Base-by-base conservation (phyloP, 768 basidiomycete species). In the Boletus subparvulus region DNA sequence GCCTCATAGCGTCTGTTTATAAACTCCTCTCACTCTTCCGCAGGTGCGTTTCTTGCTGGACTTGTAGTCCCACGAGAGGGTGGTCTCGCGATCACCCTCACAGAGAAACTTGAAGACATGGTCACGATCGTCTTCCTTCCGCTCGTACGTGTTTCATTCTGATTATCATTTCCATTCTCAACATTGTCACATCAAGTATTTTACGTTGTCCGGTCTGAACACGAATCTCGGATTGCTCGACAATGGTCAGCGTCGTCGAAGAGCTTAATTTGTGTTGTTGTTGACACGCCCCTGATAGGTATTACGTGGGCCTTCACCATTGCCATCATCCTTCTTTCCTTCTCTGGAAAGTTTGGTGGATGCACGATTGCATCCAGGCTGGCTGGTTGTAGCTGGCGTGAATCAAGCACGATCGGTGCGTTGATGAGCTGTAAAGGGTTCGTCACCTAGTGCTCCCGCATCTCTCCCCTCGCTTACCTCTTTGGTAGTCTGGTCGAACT, bases 381-480 rank as follows among this genome's bases (percentile, higher is more conserved):
- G 32, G 63, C 85, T 9, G 86, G 88, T 0, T 98, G 92, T 72
- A 80, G 74, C 8, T 88, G 84, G 83, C 79, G 96, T 39, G 96
- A 98, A 67, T 74, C 88, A 0, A 79, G 84, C 36, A 86, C 94
- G 0, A 87, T 98, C 49, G 97, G 97, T 0, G 86, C 90, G 14
- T 70, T 98, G 50, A 98, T 99, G 95, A 90, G 87, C 66, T 96
- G 94, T 68, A 95, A 98, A 80, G 94, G 93, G 89, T 89, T 12
- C 36, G 77, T 46, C 14, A 1, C 3, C 33, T 13, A 10, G 2
- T 26, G 26, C 2, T n/a, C 12, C 21, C 17, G 6, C 1, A 11
- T 50, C 21, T 47, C 6, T 30, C 5, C 17, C 30, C 49, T 8
- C 4, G 19, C 55, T 66, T 16, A 64, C 30, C 17, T 13, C 7